These are phyloP conservation scores for Yamadazyma endophytica DNA, from an alignment of 805 yeast species.

Conservation along the genomic window DNA sequence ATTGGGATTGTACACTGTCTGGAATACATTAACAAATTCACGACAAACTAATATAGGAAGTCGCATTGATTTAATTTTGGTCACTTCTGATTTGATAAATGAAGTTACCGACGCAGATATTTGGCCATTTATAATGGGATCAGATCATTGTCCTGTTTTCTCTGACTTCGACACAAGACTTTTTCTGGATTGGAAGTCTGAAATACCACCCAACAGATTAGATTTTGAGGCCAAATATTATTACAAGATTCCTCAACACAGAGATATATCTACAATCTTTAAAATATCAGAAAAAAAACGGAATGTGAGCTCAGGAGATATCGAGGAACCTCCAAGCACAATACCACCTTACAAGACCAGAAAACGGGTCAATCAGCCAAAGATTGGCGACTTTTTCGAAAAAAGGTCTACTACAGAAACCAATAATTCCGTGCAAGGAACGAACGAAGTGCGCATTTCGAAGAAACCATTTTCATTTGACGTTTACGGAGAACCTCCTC, in stretches of 20 bases:
- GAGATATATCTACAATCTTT: conserved; percentile 33
- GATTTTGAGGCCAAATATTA: conserved; percentile 52
- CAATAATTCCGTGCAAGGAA: not conserved
- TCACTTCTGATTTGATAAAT: conserved; percentile 30
- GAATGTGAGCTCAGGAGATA: no score
- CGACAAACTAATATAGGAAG: conserved; percentile 86
- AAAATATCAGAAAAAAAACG: conserved; percentile 7
- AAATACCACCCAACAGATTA: conserved; percentile 17
- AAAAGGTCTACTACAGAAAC: not conserved
- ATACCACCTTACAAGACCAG: conserved; percentile 16
- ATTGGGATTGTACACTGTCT: conserved; percentile 76
- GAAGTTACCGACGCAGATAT: conserved; percentile 45
- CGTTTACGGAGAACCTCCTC: conserved; percentile 22
- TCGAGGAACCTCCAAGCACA: conserved; percentile 6
- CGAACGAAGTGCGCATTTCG: not conserved
- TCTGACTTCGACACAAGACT: conserved; percentile 49
- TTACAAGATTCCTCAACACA: conserved; percentile 34
- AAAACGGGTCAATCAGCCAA: conserved; percentile 13
- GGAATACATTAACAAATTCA: conserved; percentile 78
- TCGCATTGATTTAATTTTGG: conserved; percentile 72
- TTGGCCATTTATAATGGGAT: conserved; percentile 72
- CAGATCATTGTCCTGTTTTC: conserved; percentile 92
- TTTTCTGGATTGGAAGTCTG: conserved; percentile 1
- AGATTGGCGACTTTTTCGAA: conserved; percentile 21
- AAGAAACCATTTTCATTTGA: conserved; percentile 1